phyloP scores from a whole-genome alignment of 2,329 filamentous ascomycete genomes.

The Diaporthe citri region DNA sequence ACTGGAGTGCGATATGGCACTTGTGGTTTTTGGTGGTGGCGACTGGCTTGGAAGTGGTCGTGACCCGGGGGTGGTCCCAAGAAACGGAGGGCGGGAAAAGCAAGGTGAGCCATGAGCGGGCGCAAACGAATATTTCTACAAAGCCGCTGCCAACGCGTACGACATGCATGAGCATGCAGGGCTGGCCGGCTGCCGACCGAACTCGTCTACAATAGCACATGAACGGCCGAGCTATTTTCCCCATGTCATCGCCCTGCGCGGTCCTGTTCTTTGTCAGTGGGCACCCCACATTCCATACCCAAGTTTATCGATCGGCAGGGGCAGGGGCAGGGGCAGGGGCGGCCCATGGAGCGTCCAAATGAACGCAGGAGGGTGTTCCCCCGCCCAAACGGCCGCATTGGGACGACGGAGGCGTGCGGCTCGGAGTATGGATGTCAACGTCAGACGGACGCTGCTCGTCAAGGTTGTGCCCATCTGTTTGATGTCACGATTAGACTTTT shows the following conservation, averaged over 20 bases:
- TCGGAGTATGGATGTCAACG: constrained; percentile 28
- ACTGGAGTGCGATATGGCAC: background rate
- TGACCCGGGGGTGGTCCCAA: constrained; percentile 21
- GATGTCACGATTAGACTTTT: constrained; percentile 16
- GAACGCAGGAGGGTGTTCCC: constrained; percentile 21
- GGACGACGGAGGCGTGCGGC: constrained; percentile 25
- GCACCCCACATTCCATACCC: constrained; percentile 17
- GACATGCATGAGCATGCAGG: background rate
- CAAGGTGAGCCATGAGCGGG: constrained; percentile 9
- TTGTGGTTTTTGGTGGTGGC: constrained; percentile 3
- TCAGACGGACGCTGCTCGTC: constrained; percentile 20
- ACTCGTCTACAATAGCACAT: constrained; percentile 6
- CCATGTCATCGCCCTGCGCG: constrained; percentile 15
- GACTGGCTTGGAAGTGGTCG: background rate
- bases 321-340: background rate
- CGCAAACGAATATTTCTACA: constrained; percentile 22
- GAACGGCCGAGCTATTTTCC: constrained; percentile 20
- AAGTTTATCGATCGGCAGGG: constrained; percentile 30
- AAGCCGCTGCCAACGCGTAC: background rate
- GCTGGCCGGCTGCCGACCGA: constrained; percentile 22
- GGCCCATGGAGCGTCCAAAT: constrained; percentile 20
- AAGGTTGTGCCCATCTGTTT: constrained; percentile 18
- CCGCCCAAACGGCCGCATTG: constrained; percentile 24
- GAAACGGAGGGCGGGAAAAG: background rate
- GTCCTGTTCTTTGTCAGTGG: background rate